These are phyloP conservation scores for Populus hybrid DNA, from an alignment of 441 rosid species.

Conservation along the genomic window DNA sequence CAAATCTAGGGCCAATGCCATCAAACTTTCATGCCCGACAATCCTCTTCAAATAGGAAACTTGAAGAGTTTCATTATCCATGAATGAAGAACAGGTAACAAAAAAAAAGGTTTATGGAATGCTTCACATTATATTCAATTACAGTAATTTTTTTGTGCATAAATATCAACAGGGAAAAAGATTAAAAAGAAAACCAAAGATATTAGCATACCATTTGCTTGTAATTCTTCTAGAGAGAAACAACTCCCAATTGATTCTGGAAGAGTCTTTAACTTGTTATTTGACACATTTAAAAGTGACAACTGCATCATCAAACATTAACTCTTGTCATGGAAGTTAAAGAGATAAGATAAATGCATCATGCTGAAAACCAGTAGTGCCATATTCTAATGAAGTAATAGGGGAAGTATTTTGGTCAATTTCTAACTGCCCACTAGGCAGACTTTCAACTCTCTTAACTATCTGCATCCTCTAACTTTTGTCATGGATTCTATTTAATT, in stretches of 20 bases:
- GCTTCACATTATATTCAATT: neutral
- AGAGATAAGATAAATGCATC: constrained; percentile 4
- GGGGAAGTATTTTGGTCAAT: neutral
- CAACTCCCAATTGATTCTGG: constrained; percentile 96
- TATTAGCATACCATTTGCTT: constrained; percentile 67
- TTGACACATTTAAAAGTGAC: constrained; percentile 77
- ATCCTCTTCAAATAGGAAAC: neutral
- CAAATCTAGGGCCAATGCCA: neutral
- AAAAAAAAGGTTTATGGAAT: neutral
- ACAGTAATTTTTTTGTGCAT: neutral
- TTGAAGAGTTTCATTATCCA: neutral
- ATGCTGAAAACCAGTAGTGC: neutral
- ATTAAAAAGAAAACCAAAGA: neutral
- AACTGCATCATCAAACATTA: constrained; percentile 53
- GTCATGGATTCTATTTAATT: neutral
- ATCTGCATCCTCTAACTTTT: neutral
- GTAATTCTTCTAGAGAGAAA: constrained; percentile 86
- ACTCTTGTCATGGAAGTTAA: constrained; percentile 16
- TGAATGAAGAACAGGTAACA: neutral
- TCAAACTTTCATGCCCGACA: neutral
- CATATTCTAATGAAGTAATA: neutral
- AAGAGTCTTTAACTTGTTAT: constrained; percentile 76
- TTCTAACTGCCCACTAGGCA: neutral
- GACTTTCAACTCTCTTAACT: neutral
- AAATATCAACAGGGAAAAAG: neutral